Conservation (phyloP, 495 filamentous ascomycete species). For the Annulohypoxylon maeteangense region DNA sequence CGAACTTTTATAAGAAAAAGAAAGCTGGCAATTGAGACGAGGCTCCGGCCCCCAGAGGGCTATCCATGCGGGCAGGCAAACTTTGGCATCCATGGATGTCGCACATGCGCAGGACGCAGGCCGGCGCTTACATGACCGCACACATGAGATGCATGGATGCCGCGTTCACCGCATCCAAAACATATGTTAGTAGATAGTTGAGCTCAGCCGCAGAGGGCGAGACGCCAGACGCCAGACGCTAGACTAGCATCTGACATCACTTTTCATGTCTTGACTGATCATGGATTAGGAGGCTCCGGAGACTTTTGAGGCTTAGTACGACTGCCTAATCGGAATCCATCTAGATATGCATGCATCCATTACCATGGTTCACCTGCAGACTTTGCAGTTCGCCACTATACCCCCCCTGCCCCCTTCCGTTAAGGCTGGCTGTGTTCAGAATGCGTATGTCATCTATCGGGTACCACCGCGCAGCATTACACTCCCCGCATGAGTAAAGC, state of each 20-base stretch:
- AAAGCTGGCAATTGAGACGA: background rate
- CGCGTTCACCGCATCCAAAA: background rate
- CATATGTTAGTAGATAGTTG: background rate
- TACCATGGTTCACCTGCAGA: background rate
- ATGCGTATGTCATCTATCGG: background rate
- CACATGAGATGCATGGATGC: constrained; percentile 5
- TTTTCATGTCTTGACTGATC: background rate
- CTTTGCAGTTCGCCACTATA: too few species aligned
- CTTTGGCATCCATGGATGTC: background rate
- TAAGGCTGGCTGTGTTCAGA: too few species aligned
- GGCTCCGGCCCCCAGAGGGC: background rate
- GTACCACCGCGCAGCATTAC: background rate
- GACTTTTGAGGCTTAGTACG: background rate
- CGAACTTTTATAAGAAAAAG: background rate
- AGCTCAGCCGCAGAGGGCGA: constrained; percentile 28
- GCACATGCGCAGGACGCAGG: background rate
- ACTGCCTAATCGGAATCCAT: background rate
- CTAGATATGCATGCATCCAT: background rate
- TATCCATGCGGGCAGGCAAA: background rate
- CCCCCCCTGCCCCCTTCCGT: too few species aligned
- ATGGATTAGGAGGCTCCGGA: background rate
- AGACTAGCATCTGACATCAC: constrained; percentile 3
- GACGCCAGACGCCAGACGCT: background rate
- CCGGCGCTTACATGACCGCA: constrained; percentile 16
- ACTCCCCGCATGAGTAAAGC: too few species aligned